Conservation (phyloP, 768 basidiomycete genomes). For the Auricularia auricula-judae region DNA sequence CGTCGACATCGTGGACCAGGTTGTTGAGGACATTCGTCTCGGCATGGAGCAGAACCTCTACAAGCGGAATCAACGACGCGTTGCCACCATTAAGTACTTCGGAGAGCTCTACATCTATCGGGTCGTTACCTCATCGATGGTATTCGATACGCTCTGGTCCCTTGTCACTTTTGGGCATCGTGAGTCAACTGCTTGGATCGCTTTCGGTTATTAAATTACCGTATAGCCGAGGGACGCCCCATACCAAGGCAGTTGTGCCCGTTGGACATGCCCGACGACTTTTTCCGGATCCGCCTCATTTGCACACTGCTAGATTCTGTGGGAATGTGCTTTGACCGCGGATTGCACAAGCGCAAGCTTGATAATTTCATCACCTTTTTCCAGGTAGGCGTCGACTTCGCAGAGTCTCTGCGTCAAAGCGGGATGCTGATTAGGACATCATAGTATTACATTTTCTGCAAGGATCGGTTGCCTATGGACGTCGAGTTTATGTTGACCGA, state of each 20-base stretch:
- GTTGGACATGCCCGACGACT: conserved; percentile 91
- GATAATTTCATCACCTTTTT: conserved; percentile 91
- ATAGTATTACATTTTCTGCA: conserved; percentile 79
- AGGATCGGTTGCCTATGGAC: conserved; percentile 88
- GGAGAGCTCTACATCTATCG: conserved; percentile 98
- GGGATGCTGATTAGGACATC: neutral
- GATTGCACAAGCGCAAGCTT: conserved; percentile 82
- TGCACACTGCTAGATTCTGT: conserved; percentile 91
- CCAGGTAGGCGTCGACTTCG: conserved; percentile 42
- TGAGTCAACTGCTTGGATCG: conserved; percentile 32
- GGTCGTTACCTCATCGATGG: conserved; percentile 73
- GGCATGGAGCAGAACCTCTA: conserved; percentile 93
- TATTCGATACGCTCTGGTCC: conserved; percentile 93
- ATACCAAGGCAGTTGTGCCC: conserved; percentile 61
- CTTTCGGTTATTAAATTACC: neutral
- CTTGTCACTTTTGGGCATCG: conserved; percentile 93
- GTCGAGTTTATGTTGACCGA: conserved; percentile 96
- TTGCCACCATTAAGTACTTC: conserved; percentile 88
- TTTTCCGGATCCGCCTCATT: conserved; percentile 84
- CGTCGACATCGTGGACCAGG: conserved; percentile 83
- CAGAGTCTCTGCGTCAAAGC: too few relatives aligned
- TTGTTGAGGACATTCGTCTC: conserved; percentile 82
- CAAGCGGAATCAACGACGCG: conserved; percentile 85
- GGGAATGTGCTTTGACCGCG: conserved; percentile 95
- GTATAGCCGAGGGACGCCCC: conserved; percentile 77